Evolutionary conservation across 73 alveolate species (phyloP).

Genomic region (Diophrys appendiculata): DNA sequence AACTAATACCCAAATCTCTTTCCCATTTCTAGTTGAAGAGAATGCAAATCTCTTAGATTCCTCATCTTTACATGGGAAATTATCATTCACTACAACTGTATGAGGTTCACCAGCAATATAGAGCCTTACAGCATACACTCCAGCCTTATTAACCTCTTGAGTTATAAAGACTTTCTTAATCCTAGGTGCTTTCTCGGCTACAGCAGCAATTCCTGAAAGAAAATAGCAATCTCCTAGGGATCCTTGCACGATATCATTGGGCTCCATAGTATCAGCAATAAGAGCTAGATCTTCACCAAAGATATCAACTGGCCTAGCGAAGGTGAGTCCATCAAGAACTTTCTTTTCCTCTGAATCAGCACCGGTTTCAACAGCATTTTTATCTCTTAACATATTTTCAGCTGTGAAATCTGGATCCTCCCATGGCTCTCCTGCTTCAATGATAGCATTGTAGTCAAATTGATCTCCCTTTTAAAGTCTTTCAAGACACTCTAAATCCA

Average conservation of each 20-base stretch:
- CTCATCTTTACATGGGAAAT: constrained; percentile 67
- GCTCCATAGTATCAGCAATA: constrained; percentile 33
- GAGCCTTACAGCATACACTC: constrained; percentile 83
- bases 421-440: constrained; percentile 3
- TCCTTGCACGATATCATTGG: constrained; percentile 87
- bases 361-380: no score
- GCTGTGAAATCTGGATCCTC: constrained; percentile 27
- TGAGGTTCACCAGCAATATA: constrained; percentile 49
- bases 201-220: constrained; percentile 72
- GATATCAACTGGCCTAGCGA: neutral
- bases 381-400: neutral
- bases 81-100: constrained; percentile 64
- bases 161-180: constrained; percentile 70
- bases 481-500: no score
- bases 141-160: constrained; percentile 76
- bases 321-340: no score
- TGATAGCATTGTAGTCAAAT: constrained; percentile 20
- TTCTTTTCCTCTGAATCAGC: neutral
- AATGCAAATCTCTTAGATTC: constrained; percentile 65
- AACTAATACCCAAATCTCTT: constrained; percentile 94
- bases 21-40: constrained; percentile 53
- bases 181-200: constrained; percentile 80
- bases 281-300: neutral
- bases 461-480: no score
- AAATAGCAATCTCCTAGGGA: constrained; percentile 88